phyloP scores from a whole-genome alignment of 2,329 filamentous ascomycete genomes.

The Cryphonectria japonica region DNA sequence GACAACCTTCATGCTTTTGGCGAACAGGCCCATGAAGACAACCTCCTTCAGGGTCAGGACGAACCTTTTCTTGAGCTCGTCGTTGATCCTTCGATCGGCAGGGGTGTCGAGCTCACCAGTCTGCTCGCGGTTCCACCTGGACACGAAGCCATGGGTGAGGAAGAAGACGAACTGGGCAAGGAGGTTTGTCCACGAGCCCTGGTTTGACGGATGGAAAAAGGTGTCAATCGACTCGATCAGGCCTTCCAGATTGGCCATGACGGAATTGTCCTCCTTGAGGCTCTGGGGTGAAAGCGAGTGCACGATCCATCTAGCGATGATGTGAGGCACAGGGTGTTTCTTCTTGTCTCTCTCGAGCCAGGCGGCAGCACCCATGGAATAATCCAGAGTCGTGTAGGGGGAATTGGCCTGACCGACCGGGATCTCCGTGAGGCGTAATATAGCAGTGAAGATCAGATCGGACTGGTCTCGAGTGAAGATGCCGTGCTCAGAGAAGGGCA shows the following conservation, averaged over 20 bases:
- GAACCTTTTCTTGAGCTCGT: constrained; percentile 83
- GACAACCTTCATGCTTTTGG: constrained; percentile 90
- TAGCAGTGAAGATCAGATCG: constrained; percentile 87
- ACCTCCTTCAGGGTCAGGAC: constrained; percentile 89
- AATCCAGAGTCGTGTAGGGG: constrained; percentile 85
- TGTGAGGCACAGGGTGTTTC: constrained; percentile 89
- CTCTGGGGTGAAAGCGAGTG: constrained; percentile 90
- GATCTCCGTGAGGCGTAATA: constrained; percentile 88
- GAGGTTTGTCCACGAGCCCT: constrained; percentile 87
- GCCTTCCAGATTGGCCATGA: constrained; percentile 84
- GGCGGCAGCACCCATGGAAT: constrained; percentile 78
- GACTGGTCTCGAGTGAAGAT: constrained; percentile 94
- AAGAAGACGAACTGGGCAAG: constrained; percentile 91
- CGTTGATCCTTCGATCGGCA: constrained; percentile 75
- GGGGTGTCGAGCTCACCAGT: constrained; percentile 91
- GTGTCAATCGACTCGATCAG: constrained; percentile 95
- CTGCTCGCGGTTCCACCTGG: constrained; percentile 94
- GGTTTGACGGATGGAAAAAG: constrained; percentile 98
- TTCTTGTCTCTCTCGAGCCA: constrained; percentile 91
- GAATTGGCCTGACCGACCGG: constrained; percentile 95
- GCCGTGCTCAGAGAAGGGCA: constrained; percentile 83
- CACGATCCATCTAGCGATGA: constrained; percentile 89
- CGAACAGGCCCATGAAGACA: constrained; percentile 97
- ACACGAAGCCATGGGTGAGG: constrained; percentile 93
- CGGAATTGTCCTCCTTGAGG: constrained; percentile 74